A percentile compares a stretch with the other conserved stretches of the same genome.
These are phyloP conservation scores for Tylopilus orsonianus DNA, from an alignment of 1,284 basidiomycete species.

Conservation along the genomic window DNA sequence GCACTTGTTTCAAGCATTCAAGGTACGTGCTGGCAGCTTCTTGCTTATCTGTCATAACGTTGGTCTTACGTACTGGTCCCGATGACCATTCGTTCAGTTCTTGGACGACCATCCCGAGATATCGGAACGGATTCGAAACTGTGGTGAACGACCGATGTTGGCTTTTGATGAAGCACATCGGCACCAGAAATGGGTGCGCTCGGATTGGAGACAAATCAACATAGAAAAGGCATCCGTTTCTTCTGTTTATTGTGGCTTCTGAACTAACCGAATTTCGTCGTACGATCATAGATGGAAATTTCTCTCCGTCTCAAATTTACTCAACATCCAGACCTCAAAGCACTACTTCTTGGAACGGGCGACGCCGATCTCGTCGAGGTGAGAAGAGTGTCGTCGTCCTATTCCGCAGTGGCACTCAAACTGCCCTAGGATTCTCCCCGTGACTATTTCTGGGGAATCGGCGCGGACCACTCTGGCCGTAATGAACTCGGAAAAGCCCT, in stretches of 20 bases:
- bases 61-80: neutral
- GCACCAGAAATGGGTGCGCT: conserved; percentile 55
- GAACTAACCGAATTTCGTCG: neutral
- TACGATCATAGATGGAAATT: conserved; percentile 55
- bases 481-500: conserved; percentile 74
- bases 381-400: conserved; percentile 9
- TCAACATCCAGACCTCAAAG: conserved; percentile 55
- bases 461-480: conserved; percentile 55
- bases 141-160: conserved; percentile 54
- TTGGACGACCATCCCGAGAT: conserved; percentile 53
- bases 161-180: conserved; percentile 68
- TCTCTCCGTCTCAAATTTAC: conserved; percentile 61
- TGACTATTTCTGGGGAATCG: conserved; percentile 71
- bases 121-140: conserved; percentile 63
- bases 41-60: neutral
- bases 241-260: neutral
- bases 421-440: conserved; percentile 55
- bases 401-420: neutral
- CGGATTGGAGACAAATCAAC: conserved; percentile 64
- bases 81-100: conserved; percentile 42
- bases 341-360: conserved; percentile 56
- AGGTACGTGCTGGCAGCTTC: conserved; percentile 39
- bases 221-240: conserved; percentile 47
- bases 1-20: conserved; percentile 68
- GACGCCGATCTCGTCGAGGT: conserved; percentile 65